Base-by-base conservation (phyloP, 2,329 filamentous ascomycete genomes). In the Stemphylium lycopersici region DNA sequence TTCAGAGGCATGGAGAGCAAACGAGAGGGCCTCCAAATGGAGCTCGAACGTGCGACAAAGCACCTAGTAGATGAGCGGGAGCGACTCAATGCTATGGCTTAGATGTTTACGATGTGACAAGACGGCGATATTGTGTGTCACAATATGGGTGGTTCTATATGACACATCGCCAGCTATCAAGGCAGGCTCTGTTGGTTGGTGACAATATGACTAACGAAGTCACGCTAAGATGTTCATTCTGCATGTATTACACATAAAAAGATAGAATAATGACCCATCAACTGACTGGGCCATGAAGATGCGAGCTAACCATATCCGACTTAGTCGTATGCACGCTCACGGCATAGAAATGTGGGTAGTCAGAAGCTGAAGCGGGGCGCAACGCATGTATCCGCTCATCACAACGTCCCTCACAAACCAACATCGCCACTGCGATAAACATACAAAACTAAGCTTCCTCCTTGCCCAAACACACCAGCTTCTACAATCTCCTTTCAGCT, bases 1-100 rank as follows among this genome's bases (percentile, higher is more conserved):
- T 59, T 68, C 31, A 51, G 59, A 18, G 58, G 62, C 1, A 52
- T 73, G 29, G 49, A 61, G 6, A 51, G 56, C 48, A 70, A 68
- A 52, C 73, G 68, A 48, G 49, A 54, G 31, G 49, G 15, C 3
- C 43, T 72, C 29, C 55, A 47, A 32, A 51, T 57, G 10, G 68
- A 64, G 34, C 29, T 68, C 15, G 55, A 63, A n/a, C 31, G 15
- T 16, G 50, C 58, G 7, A 52, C 48, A 6, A 54, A 55, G 36
- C 42, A 43, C 2, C 37, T 65, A 29, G 55, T 47, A 8, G 46
- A 51, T 12, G 52, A 62, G 10, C 55, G 60, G 40, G 53, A 33
- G 22, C 54, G 49, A 6, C 33, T 61, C 3, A 43, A 1, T 37
- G 11, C 43, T 2, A 38, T 43, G 22, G 33, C 32, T 16, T 47